Evolutionary conservation across 2,329 filamentous ascomycete genomes (phyloP).

Genomic region (Hymenoscyphus repandus): DNA sequence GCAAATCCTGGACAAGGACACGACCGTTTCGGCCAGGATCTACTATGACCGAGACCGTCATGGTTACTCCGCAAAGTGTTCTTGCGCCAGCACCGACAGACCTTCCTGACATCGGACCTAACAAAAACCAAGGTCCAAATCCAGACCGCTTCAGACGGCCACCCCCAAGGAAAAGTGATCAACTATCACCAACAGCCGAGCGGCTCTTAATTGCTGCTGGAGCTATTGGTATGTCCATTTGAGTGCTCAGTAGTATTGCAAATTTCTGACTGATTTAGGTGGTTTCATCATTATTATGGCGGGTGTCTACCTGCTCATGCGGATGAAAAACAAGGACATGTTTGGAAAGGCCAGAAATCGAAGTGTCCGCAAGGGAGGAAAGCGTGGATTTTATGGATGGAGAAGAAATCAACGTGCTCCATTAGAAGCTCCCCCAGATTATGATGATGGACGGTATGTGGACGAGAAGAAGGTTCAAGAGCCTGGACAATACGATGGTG

Average conservation of each 20-base stretch:
- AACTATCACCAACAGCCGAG: slow-evolving; percentile 21
- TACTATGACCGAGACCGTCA: slow-evolving; percentile 1
- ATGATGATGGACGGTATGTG: slow-evolving; percentile 11
- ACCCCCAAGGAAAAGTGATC: slow-evolving; percentile 1
- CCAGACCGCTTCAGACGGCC: too few relatives aligned
- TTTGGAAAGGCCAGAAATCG: slow-evolving; percentile 14
- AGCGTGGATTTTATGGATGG: slow-evolving; percentile 25
- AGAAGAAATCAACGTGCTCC: slow-evolving; percentile 13
- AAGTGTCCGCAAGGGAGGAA: slow-evolving; percentile 20
- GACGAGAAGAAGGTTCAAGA: slow-evolving; percentile 17
- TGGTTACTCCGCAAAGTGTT: slow-evolving; percentile 4
- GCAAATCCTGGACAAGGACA: neutral
- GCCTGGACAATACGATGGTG: slow-evolving; percentile 13
- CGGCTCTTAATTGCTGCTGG: slow-evolving; percentile 26
- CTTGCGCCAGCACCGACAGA: slow-evolving; percentile 4
- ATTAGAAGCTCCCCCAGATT: slow-evolving; percentile 20
- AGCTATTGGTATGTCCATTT: slow-evolving; percentile 24
- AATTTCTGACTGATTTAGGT: slow-evolving; percentile 16
- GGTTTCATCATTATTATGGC: slow-evolving; percentile 27
- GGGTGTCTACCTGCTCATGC: slow-evolving; percentile 23
- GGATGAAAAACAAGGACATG: slow-evolving; percentile 22
- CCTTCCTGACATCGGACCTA: slow-evolving; percentile 5
- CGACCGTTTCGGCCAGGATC: neutral
- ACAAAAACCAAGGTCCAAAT: neutral
- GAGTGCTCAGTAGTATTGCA: neutral